Percentiles rank a stretch among this genome's conserved stretches.
phyloP scores from a whole-genome alignment of 2,329 filamentous ascomycete species.

The Fusarium oxysporum region DNA sequence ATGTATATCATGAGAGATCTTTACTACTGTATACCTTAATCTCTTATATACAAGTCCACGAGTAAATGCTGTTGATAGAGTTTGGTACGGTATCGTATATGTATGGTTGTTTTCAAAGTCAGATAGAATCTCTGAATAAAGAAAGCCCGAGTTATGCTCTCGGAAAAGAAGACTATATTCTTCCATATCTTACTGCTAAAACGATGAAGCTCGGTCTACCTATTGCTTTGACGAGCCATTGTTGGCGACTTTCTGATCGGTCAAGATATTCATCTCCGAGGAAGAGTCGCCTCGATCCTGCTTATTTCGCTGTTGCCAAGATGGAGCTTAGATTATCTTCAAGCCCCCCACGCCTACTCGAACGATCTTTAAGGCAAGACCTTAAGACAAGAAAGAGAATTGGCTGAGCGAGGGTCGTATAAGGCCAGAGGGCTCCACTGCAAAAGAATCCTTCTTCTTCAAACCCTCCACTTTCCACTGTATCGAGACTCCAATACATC shows the following conservation, averaged over 20 bases:
- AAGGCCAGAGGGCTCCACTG: not conserved
- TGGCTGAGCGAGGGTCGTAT: not conserved
- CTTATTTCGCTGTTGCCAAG: not conserved
- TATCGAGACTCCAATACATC: not conserved
- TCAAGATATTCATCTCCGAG: conserved; percentile 5
- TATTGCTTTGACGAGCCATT: not conserved
- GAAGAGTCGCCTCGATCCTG: not conserved
- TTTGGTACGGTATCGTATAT: not conserved
- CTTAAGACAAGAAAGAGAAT: not conserved
- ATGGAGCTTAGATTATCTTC: not conserved
- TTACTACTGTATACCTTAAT: not conserved
- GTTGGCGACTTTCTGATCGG: not conserved
- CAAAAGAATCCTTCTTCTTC: not conserved
- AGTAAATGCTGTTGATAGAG: not conserved
- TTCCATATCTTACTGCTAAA: too few species aligned
- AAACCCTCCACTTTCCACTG: not conserved
- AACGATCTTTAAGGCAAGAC: not conserved
- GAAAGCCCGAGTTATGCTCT: not conserved
- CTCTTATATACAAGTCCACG: not conserved
- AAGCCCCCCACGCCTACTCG: not conserved
- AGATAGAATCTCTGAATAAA: not conserved
- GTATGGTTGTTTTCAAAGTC: not conserved
- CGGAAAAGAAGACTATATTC: not conserved
- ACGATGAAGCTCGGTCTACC: rapidly evolving
- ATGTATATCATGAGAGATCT: not conserved